phyloP scores from a whole-genome alignment of 1,284 basidiomycete genomes.

The Mycena citricolor region DNA sequence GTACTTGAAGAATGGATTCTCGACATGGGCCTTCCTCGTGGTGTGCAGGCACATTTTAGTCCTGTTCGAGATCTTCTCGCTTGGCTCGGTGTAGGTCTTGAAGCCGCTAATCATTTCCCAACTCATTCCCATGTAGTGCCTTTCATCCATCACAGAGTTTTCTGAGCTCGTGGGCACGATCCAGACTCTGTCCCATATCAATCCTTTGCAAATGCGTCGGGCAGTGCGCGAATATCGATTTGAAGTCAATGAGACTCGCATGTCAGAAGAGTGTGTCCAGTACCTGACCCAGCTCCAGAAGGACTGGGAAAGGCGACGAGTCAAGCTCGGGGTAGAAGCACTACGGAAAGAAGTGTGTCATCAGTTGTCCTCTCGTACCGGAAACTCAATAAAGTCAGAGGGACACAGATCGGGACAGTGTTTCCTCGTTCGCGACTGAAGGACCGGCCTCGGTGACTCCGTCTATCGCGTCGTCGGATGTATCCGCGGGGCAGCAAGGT shows the following conservation, averaged over 20 bases:
- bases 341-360: constrained; percentile 69
- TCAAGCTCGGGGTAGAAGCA: constrained; percentile 79
- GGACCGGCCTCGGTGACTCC: constrained; percentile 35
- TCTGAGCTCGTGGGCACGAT: constrained; percentile 87
- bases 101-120: background rate
- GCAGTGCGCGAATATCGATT: constrained; percentile 94
- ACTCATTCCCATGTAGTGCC: constrained; percentile 51
- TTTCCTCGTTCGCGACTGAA: constrained; percentile 47
- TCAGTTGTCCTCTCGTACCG: constrained; percentile 6
- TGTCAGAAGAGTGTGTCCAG: constrained; percentile 93
- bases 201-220: constrained; percentile 94
- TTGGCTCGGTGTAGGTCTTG: constrained; percentile 75
- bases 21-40: constrained; percentile 75
- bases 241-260: constrained; percentile 88
- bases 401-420: constrained; percentile 56
- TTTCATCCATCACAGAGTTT: constrained; percentile 86
- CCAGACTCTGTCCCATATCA: constrained; percentile 82
- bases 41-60: constrained; percentile 79
- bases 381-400: constrained; percentile 42
- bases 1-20: constrained; percentile 92
- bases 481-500: constrained; percentile 46
- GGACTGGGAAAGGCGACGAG: constrained; percentile 91
- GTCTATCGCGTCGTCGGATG: constrained; percentile 36
- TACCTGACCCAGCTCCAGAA: constrained; percentile 93
- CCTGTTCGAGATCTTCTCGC: constrained; percentile 84